A percentile compares a stretch with the other conserved stretches of the same genome.
phyloP scores from a whole-genome alignment of 768 basidiomycete species.

The Solioccasus polychromus region DNA sequence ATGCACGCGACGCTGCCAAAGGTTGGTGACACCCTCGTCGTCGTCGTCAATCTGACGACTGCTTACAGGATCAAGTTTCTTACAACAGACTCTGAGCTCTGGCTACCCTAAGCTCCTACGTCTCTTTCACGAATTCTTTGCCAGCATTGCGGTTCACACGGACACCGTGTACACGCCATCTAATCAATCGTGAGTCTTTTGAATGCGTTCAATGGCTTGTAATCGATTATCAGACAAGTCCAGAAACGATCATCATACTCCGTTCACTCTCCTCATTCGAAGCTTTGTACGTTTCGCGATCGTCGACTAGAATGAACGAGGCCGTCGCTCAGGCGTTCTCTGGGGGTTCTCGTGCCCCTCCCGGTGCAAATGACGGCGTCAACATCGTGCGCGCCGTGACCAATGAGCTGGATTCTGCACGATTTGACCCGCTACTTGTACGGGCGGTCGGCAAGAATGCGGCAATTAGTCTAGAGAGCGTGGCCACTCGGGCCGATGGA shows the following conservation, averaged over 20 bases:
- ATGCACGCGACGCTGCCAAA: conserved; percentile 76
- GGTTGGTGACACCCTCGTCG: conserved; percentile 40
- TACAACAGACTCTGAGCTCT: conserved; percentile 84
- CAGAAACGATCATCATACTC: conserved; percentile 88
- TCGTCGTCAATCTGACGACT: conserved; percentile 2
- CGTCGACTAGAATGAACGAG: conserved; percentile 81
- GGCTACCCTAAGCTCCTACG: conserved; percentile 87
- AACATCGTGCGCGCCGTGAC: conserved; percentile 72
- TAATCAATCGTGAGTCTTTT: conserved; percentile 68
- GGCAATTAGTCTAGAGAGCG: conserved; percentile 63
- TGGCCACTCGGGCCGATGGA: conserved; percentile 60
- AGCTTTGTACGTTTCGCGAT: conserved; percentile 82
- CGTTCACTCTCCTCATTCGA: conserved; percentile 84
- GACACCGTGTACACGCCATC: conserved; percentile 86
- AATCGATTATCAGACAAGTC: conserved; percentile 43
- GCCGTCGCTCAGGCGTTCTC: conserved; percentile 72
- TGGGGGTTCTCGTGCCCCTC: conserved; percentile 65
- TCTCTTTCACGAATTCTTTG: conserved; percentile 95
- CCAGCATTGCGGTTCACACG: conserved; percentile 91
- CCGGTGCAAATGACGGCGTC: conserved; percentile 72
- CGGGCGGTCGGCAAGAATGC: conserved; percentile 75
- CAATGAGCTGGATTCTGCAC: conserved; percentile 66
- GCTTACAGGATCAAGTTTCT: conserved; percentile 74
- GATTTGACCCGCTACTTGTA: conserved; percentile 79
- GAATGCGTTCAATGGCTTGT: neutral